These are phyloP conservation scores for Trametes cingulata DNA, from an alignment of 768 basidiomycete genomes.

Conservation along the genomic window DNA sequence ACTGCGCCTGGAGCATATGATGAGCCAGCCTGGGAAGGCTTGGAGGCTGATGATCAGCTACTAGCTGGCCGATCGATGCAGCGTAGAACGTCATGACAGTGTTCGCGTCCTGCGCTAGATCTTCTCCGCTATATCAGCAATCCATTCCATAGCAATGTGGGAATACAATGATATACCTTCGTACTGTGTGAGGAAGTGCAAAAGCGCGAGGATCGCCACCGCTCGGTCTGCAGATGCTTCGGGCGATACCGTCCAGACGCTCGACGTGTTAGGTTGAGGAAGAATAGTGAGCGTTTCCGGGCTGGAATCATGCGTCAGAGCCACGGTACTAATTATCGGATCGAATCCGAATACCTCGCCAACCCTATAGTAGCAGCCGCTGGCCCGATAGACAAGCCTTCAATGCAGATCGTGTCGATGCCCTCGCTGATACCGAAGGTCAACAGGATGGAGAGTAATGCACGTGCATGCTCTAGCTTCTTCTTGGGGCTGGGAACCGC, in stretches of 20 bases:
- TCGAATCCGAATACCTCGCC: neutral
- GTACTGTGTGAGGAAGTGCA: constrained; percentile 72
- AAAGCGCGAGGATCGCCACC: constrained; percentile 62
- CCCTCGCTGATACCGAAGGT: constrained; percentile 70
- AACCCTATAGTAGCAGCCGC: neutral
- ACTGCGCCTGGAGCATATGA: constrained; percentile 74
- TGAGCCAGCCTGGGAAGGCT: constrained; percentile 71
- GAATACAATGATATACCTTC: too few relatives aligned
- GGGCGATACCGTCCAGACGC: constrained; percentile 74
- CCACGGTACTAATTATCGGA: too few relatives aligned
- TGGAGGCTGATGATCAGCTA: constrained; percentile 61
- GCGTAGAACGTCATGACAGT: constrained; percentile 82
- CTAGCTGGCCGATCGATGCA: constrained; percentile 59
- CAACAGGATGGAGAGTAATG: constrained; percentile 62
- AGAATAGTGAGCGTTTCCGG: constrained; percentile 45
- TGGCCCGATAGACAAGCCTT: constrained; percentile 46
- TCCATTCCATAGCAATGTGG: neutral
- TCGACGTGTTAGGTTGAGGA: constrained; percentile 35
- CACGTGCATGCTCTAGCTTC: constrained; percentile 56
- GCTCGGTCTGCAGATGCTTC: constrained; percentile 70
- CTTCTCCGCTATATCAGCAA: constrained; percentile 40
- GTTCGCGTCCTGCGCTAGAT: constrained; percentile 65
- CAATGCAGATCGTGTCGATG: constrained; percentile 68
- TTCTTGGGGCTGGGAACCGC: constrained; percentile 34
- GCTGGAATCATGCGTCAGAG: constrained; percentile 36